Evolutionary conservation across 2,329 filamentous ascomycete species (phyloP).

Genomic region (Alternaria solani): DNA sequence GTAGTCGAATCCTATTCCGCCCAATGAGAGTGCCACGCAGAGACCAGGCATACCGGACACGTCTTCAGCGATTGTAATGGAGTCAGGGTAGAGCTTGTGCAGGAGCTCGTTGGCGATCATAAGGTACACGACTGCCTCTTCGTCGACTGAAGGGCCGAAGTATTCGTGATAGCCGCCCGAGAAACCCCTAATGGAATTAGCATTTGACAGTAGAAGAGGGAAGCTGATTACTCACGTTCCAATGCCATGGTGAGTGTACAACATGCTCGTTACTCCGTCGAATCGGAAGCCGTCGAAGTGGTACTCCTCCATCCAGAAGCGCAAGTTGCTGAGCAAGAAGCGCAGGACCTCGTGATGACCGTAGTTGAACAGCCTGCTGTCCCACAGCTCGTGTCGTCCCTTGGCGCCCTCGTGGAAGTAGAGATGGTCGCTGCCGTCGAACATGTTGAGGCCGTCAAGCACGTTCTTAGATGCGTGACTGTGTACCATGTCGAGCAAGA

Average conservation of each 20-base stretch:
- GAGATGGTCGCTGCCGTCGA: slow-evolving; percentile 91
- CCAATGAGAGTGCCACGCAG: slow-evolving; percentile 82
- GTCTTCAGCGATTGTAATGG: slow-evolving; percentile 93
- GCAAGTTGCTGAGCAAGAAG: slow-evolving; percentile 93
- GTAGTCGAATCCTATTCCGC: slow-evolving; percentile 96
- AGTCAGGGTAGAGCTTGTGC: slow-evolving; percentile 84
- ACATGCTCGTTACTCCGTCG: slow-evolving; percentile 98
- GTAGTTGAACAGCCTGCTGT: slow-evolving; percentile 97
- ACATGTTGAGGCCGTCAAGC: slow-evolving; percentile 91
- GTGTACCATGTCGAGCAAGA: slow-evolving; percentile 94
- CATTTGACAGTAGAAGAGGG: background rate
- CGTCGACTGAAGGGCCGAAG: slow-evolving; percentile 87
- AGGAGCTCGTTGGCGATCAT: slow-evolving; percentile 98
- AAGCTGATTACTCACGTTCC: slow-evolving; percentile 74
- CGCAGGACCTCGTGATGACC: slow-evolving; percentile 91
- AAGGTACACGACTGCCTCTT: slow-evolving; percentile 92
- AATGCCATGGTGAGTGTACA: slow-evolving; percentile 94
- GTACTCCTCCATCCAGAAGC: slow-evolving; percentile 99
- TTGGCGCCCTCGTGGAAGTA: slow-evolving; percentile 92
- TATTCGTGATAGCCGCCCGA: slow-evolving; percentile 99
- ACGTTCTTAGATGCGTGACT: slow-evolving; percentile 99
- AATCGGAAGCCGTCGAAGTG: slow-evolving; percentile 97
- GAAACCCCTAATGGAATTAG: slow-evolving; percentile 73
- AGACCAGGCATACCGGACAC: slow-evolving; percentile 99
- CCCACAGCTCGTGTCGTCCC: slow-evolving; percentile 92